phyloP scores from a whole-genome alignment of 1,284 basidiomycete genomes.

The Cryptococcus amylolentus region DNA sequence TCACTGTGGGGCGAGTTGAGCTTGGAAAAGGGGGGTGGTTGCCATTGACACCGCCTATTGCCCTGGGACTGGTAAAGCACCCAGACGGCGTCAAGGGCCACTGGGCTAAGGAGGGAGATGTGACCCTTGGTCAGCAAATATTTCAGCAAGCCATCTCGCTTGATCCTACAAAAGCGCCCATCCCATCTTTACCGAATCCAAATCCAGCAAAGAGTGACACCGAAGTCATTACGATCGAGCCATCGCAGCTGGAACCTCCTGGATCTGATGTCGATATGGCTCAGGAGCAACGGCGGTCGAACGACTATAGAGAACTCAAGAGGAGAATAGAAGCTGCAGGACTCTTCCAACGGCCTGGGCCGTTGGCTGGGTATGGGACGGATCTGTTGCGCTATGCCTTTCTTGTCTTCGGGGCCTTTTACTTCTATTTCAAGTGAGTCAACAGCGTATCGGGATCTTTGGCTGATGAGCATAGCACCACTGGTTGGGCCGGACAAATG shows the following conservation, averaged over 20 bases:
- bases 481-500: slow-evolving; percentile 53
- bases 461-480: slow-evolving; percentile 43
- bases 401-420: slow-evolving; percentile 52
- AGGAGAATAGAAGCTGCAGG: slow-evolving; percentile 71
- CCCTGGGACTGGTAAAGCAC: slow-evolving; percentile 71
- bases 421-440: slow-evolving; percentile 35
- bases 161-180: slow-evolving; percentile 8
- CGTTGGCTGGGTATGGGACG: slow-evolving; percentile 78
- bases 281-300: slow-evolving; percentile 67
- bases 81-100: slow-evolving; percentile 37
- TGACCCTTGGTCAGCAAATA: slow-evolving; percentile 25
- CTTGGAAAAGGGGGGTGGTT: slow-evolving; percentile 57
- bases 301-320: slow-evolving; percentile 78
- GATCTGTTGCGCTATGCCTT: slow-evolving; percentile 74
- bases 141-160: slow-evolving; percentile 8
- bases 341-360: slow-evolving; percentile 76
- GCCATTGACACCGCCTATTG: slow-evolving; percentile 83
- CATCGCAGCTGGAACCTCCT: slow-evolving; percentile 43
- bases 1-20: slow-evolving; percentile 71
- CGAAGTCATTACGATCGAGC: slow-evolving; percentile 20
- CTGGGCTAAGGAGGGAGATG: slow-evolving; percentile 43
- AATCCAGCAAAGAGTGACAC: slow-evolving; percentile 1
- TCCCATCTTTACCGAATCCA: slow-evolving; percentile 5
- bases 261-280: slow-evolving; percentile 58
- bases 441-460: slow-evolving; percentile 50